Evolutionary conservation across 1,284 basidiomycete genomes (phyloP).

Genomic region (Ustilago bromivora): DNA sequence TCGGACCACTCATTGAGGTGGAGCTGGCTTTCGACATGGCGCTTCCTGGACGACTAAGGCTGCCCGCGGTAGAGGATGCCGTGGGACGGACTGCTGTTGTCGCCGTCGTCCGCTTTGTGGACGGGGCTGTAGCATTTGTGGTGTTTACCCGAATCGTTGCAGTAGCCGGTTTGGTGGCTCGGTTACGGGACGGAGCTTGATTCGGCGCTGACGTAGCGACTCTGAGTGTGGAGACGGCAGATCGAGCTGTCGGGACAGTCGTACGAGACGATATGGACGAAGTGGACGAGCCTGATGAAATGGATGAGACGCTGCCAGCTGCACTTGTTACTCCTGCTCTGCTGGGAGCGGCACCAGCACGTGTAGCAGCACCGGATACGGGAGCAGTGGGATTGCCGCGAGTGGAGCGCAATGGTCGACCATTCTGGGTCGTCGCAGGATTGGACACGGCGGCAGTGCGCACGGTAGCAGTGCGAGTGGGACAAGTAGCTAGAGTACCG

Average conservation of each 20-base stretch:
- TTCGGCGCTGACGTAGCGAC: slow-evolving; percentile 21
- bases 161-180: slow-evolving; percentile 14
- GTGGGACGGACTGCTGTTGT: slow-evolving; percentile 12
- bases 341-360: slow-evolving; percentile 20
- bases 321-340: slow-evolving; percentile 39
- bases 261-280: slow-evolving; percentile 37
- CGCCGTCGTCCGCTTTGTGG: slow-evolving; percentile 13
- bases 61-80: slow-evolving; percentile 4
- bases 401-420: slow-evolving; percentile 33
- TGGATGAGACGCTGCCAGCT: slow-evolving; percentile 47
- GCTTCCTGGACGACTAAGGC: slow-evolving; percentile 36
- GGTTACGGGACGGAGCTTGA: slow-evolving; percentile 16
- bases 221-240: slow-evolving; percentile 34
- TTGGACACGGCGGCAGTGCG: slow-evolving; percentile 28
- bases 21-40: slow-evolving; percentile 51
- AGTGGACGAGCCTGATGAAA: slow-evolving; percentile 31
- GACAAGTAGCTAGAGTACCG: slow-evolving; percentile 2
- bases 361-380: background rate
- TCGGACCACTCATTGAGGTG: slow-evolving; percentile 17
- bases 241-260: slow-evolving; percentile 38
- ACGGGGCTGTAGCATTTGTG: slow-evolving; percentile 12
- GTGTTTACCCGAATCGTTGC: background rate
- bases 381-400: slow-evolving; percentile 12
- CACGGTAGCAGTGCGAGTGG: slow-evolving; percentile 25
- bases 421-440: slow-evolving; percentile 12